phyloP scores from a whole-genome alignment of 352 stramenopile species.

The Pilasporangium apinafurcum region DNA sequence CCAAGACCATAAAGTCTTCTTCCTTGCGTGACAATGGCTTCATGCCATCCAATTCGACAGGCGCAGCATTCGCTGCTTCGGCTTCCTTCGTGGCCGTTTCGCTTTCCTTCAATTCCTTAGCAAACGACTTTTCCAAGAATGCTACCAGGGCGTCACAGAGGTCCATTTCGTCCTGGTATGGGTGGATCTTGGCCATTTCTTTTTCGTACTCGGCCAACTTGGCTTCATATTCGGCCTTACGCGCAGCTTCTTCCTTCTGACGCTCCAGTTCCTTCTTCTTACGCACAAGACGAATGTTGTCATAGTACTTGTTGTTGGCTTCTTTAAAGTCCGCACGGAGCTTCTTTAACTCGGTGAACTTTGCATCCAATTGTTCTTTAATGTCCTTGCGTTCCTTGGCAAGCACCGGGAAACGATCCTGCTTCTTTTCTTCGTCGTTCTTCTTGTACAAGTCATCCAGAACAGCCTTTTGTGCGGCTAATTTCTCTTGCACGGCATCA shows the following conservation, averaged over 20 bases:
- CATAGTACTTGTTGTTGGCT: slow-evolving; percentile 92
- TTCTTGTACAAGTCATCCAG: slow-evolving; percentile 89
- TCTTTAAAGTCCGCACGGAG: slow-evolving; percentile 88
- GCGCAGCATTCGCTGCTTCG: slow-evolving; percentile 13
- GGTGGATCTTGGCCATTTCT: slow-evolving; percentile 94
- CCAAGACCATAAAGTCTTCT: slow-evolving; percentile 79
- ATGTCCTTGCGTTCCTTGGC: slow-evolving; percentile 87
- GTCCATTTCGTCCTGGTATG: slow-evolving; percentile 95
- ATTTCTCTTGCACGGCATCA: slow-evolving; percentile 89
- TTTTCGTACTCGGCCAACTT: slow-evolving; percentile 96
- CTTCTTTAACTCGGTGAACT: slow-evolving; percentile 82
- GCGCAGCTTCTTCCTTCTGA: slow-evolving; percentile 74
- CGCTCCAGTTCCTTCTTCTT: slow-evolving; percentile 83
- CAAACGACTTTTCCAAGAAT: slow-evolving; percentile 92
- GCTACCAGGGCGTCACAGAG: slow-evolving; percentile 92
- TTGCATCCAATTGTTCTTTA: slow-evolving; percentile 89
- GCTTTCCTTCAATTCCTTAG: slow-evolving; percentile 72
- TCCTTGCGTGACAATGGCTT: slow-evolving; percentile 86
- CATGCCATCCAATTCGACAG: slow-evolving; percentile 89
- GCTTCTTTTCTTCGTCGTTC: slow-evolving; percentile 86
- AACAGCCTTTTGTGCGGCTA: slow-evolving; percentile 81
- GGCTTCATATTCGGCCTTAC: slow-evolving; percentile 87
- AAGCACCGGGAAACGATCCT: slow-evolving; percentile 77
- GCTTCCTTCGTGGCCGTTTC: slow-evolving; percentile 30
- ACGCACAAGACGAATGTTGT: slow-evolving; percentile 84